Evolutionary conservation across 2,329 filamentous ascomycete genomes (phyloP).

Genomic region (Diaporthe citrichinensis): DNA sequence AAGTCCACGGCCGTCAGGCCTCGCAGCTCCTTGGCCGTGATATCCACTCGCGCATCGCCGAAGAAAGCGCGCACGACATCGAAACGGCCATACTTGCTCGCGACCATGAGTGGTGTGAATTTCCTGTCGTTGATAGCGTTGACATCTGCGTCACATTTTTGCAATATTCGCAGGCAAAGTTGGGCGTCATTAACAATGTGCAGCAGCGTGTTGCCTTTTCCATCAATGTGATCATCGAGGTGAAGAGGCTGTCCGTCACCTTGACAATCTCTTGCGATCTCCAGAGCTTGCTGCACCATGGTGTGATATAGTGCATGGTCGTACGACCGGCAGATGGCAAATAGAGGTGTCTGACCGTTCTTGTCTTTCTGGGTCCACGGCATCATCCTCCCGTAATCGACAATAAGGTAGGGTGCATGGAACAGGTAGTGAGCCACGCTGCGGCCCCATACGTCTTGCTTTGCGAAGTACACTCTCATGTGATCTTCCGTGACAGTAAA

Average conservation of each 20-base stretch:
- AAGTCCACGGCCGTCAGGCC: constrained; percentile 95
- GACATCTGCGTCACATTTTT: constrained; percentile 92
- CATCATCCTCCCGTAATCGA: constrained; percentile 80
- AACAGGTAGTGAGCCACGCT: constrained; percentile 97
- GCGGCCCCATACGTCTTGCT: constrained; percentile 87
- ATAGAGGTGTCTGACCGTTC: constrained; percentile 97
- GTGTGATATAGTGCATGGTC: constrained; percentile 88
- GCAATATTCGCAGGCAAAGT: constrained; percentile 81
- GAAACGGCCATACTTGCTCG: constrained; percentile 96
- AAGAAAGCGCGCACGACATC: constrained; percentile 94
- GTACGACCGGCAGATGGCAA: constrained; percentile 94
- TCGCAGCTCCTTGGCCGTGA: constrained; percentile 85
- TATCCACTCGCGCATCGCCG: constrained; percentile 87
- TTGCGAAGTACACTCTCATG: constrained; percentile 77
- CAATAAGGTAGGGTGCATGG: constrained; percentile 86
- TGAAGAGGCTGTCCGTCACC: constrained; percentile 85
- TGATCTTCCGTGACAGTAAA: constrained; percentile 64
- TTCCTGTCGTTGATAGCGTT: constrained; percentile 96
- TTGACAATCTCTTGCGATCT: constrained; percentile 81
- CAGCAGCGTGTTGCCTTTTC: constrained; percentile 93
- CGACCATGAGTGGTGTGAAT: constrained; percentile 97
- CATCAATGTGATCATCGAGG: constrained; percentile 92
- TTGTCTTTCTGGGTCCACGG: constrained; percentile 94
- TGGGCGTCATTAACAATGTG: constrained; percentile 93
- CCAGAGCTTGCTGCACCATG: constrained; percentile 89